These are phyloP conservation scores for Pugionium cornutum DNA, from an alignment of 345 rosid genomes.

Conservation along the genomic window DNA sequence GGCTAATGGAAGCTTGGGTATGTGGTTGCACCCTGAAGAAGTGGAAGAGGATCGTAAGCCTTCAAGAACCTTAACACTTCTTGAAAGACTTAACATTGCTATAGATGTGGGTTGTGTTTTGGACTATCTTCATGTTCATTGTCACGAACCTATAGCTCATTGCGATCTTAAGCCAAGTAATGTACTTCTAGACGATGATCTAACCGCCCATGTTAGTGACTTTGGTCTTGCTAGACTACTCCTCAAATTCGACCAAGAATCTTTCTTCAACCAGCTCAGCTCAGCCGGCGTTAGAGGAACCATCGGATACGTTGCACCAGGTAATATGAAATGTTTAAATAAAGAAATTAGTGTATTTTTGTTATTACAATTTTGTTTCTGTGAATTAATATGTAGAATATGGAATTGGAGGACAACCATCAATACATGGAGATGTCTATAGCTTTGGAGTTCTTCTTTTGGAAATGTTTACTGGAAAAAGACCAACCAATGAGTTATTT, in stretches of 20 bases:
- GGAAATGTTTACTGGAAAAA: slow-evolving; percentile 3
- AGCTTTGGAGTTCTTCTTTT: slow-evolving; percentile 24
- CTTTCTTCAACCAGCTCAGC: slow-evolving; percentile 16
- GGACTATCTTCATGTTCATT: slow-evolving; percentile 30
- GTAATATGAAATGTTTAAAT: neutral
- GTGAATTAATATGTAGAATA: slow-evolving; percentile 28
- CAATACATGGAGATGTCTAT: slow-evolving; percentile 29
- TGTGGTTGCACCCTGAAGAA: slow-evolving; percentile 40
- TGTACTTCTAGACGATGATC: slow-evolving; percentile 23
- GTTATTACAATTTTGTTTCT: neutral
- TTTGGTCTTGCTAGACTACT: slow-evolving; percentile 34
- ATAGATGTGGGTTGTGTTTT: slow-evolving; percentile 36
- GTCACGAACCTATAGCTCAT: slow-evolving; percentile 16
- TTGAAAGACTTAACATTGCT: slow-evolving; percentile 41
- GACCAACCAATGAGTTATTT: neutral
- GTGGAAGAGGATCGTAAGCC: slow-evolving; percentile 5
- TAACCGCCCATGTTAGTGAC: slow-evolving; percentile 28
- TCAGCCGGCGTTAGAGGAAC: slow-evolving; percentile 28
- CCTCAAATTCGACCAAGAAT: slow-evolving; percentile 16
- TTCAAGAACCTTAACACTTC: slow-evolving; percentile 22
- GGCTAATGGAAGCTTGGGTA: slow-evolving; percentile 49
- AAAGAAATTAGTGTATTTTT: neutral
- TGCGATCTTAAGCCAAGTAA: slow-evolving; percentile 37
- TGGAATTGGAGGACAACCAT: slow-evolving; percentile 39
- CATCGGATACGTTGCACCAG: slow-evolving; percentile 38